phyloP scores from a whole-genome alignment of 73 alveolate species.

The Stentor coeruleus region DNA sequence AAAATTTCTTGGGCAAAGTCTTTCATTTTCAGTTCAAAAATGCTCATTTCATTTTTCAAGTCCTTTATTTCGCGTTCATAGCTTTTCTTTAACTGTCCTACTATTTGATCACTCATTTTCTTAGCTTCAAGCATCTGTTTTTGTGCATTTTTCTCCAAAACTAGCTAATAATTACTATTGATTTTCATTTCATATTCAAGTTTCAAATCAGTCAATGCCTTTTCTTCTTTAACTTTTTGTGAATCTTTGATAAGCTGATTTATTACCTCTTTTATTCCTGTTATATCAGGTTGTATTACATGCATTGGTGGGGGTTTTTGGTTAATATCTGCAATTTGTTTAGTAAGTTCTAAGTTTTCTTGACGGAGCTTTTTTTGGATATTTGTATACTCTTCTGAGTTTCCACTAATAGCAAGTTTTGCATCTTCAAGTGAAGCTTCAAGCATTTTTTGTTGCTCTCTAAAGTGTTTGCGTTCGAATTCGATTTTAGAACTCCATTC shows the following conservation, averaged over 20 bases:
- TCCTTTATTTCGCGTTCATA: constrained; percentile 49
- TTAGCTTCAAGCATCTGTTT: constrained; percentile 44
- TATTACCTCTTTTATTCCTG: neutral
- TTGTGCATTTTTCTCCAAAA: constrained; percentile 8
- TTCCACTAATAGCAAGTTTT: constrained; percentile 1
- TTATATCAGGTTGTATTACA: neutral
- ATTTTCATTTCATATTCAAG: constrained; percentile 21
- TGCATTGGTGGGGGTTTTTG: constrained; percentile 1
- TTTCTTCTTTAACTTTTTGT: constrained; percentile 7
- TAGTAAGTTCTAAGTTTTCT: constrained; percentile 7
- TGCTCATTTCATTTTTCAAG: constrained; percentile 48
- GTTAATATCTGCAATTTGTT: neutral
- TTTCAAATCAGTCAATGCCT: neutral
- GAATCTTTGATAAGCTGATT: neutral
- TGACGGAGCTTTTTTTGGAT: neutral
- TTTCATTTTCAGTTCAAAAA: constrained; percentile 45
- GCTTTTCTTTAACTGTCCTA: constrained; percentile 45
- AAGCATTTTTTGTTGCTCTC: neutral
- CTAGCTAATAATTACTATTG: neutral
- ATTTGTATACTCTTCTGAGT: constrained; percentile 3
- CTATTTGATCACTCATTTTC: constrained; percentile 46
- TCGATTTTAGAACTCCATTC: neutral
- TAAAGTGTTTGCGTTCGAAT: constrained; percentile 13
- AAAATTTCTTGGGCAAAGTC: constrained; percentile 46
- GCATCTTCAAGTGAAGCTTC: constrained; percentile 24